Conservation (phyloP, 1,284 basidiomycete species). For the Apiotrichum siamense region DNA sequence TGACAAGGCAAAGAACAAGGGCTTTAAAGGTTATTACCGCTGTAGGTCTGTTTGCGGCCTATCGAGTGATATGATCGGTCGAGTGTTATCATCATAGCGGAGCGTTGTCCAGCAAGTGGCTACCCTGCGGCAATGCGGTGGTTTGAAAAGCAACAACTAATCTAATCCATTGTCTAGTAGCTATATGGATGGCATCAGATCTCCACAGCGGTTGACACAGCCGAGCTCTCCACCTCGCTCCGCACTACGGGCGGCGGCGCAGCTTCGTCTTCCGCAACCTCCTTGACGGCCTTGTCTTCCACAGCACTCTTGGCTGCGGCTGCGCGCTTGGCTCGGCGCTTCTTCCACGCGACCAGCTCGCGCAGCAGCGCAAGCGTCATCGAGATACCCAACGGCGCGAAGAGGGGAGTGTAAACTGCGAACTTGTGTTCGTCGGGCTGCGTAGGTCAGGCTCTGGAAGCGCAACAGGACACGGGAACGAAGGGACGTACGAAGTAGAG, state of each 20-base stretch:
- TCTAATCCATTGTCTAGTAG: no score
- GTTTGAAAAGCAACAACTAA: no score
- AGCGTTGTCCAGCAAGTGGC: no score
- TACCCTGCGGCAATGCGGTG: no score
- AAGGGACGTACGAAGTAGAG: constrained; percentile 66
- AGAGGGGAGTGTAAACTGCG: constrained; percentile 86
- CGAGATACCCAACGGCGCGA: constrained; percentile 79
- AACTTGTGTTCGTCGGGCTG: constrained; percentile 85
- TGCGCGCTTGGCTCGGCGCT: constrained; percentile 14
- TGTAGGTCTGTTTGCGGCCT: no score
- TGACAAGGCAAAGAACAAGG: no score
- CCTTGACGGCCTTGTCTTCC: neutral
- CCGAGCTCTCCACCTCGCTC: neutral
- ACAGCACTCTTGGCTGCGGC: neutral
- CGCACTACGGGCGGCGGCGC: no score
- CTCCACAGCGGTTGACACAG: neutral
- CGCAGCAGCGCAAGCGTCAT: constrained; percentile 66
- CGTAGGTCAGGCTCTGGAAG: neutral
- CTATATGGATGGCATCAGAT: no score
- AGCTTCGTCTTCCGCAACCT: neutral
- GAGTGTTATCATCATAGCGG: no score
- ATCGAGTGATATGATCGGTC: no score
- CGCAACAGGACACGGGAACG: neutral
- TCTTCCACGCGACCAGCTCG: constrained; percentile 60
- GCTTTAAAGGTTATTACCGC: no score